These are phyloP conservation scores for Yamadazyma endophytica DNA, from an alignment of 805 yeast genomes.

Conservation along the genomic window DNA sequence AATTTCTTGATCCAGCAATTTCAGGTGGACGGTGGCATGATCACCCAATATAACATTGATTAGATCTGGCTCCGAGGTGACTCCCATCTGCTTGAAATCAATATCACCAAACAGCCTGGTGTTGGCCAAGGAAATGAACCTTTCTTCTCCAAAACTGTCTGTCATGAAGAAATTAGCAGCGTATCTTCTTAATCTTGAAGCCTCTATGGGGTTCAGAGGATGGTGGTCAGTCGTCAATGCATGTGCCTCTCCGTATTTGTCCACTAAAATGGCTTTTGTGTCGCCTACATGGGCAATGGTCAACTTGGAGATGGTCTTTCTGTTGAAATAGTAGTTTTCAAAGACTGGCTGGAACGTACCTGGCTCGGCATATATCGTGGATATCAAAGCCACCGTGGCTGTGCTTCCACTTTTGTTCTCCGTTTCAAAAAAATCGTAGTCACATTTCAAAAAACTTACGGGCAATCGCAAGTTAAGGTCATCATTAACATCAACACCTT, in stretches of 20 bases:
- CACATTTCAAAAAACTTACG: conserved; percentile 61
- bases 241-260: conserved; percentile 73
- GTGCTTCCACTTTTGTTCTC: conserved; percentile 61
- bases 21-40: conserved; percentile 23
- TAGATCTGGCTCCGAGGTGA: conserved; percentile 90
- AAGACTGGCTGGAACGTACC: conserved; percentile 25
- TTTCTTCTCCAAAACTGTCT: conserved; percentile 90
- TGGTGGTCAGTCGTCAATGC: conserved; percentile 79
- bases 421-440: conserved; percentile 50
- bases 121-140: conserved; percentile 81
- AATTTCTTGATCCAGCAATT: conserved; percentile 36
- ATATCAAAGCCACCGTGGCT: conserved; percentile 60
- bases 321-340: conserved; percentile 54
- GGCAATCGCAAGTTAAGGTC: conserved; percentile 61
- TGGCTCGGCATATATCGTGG: conserved; percentile 38
- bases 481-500: conserved; percentile 27
- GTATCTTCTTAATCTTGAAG: conserved; percentile 62
- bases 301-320: conserved; percentile 61
- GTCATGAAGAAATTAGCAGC: conserved; percentile 62
- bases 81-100: conserved; percentile 74
- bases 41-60: conserved; percentile 67
- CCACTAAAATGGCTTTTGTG: conserved; percentile 82
- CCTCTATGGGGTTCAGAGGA: conserved; percentile 78
- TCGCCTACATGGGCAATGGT: conserved; percentile 92
- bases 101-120: conserved; percentile 93